A percentile compares a stretch with the other conserved stretches of the same genome.
Conservation (phyloP, 257 asterid genomes). For the Scutellaria baicalensis region DNA sequence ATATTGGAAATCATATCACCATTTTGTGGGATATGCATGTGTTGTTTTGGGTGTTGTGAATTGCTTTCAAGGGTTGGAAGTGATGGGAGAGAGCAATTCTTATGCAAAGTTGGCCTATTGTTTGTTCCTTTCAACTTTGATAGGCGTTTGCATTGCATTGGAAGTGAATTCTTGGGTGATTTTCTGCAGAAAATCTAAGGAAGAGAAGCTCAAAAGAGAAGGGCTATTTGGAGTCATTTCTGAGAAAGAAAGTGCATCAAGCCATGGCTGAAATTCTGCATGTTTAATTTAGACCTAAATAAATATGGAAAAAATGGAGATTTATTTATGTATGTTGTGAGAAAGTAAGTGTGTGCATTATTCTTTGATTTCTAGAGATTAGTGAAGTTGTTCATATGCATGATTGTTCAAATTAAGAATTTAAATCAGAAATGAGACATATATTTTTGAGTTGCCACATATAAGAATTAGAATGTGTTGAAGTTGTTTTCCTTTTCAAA, state of each 20-base stretch:
- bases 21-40: conserved; percentile 86
- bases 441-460: no score
- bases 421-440: no score
- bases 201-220: conserved; percentile 73
- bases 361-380: not conserved
- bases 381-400: not conserved
- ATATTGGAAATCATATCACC: conserved; percentile 96
- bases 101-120: conserved; percentile 55
- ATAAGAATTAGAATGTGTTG: no score
- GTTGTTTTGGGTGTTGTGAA: conserved; percentile 73
- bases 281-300: not conserved
- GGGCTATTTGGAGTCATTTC: conserved; percentile 57
- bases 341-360: not conserved
- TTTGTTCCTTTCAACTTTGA: conserved; percentile 56
- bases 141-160: conserved; percentile 65
- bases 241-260: conserved; percentile 50
- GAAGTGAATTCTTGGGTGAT: conserved; percentile 95
- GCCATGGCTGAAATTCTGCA: conserved; percentile 20
- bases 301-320: not conserved
- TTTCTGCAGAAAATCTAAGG: conserved; percentile 79
- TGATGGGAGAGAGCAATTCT: conserved; percentile 53
- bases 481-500: no score
- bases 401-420: no score
- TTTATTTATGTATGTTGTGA: not conserved
- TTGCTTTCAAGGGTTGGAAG: conserved; percentile 79